Evolutionary conservation across 2,329 filamentous ascomycete genomes (phyloP).

Genomic region (Pochonia chlamydosporia): DNA sequence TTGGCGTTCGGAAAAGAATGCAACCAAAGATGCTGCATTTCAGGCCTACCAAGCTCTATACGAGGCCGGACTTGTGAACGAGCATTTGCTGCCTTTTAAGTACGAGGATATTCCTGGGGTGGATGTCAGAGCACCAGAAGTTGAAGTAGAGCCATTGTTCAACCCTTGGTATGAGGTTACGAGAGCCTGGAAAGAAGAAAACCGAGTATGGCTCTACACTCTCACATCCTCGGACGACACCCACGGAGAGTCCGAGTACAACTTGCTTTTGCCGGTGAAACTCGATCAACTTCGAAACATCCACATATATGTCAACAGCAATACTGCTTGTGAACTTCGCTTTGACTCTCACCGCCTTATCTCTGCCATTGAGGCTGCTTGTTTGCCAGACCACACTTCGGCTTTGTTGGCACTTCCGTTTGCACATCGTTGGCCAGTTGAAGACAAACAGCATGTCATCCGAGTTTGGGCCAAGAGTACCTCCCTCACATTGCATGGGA

Average conservation of each 20-base stretch:
- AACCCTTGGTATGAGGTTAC: conserved; percentile 44
- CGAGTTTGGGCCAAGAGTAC: conserved; percentile 27
- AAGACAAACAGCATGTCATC: conserved; percentile 36
- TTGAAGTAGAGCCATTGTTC: conserved; percentile 30
- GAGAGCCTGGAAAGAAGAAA: conserved; percentile 30
- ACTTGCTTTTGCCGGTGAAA: conserved; percentile 36
- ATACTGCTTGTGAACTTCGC: conserved; percentile 26
- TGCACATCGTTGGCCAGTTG: conserved; percentile 37
- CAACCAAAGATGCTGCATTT: conserved; percentile 77
- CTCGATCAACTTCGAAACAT: conserved; percentile 33
- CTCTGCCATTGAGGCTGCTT: conserved; percentile 12
- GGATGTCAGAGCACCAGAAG: conserved; percentile 28
- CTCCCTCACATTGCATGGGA: conserved; percentile 21
- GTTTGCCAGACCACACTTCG: conserved; percentile 35
- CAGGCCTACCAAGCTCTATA: conserved; percentile 70
- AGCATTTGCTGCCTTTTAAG: conserved; percentile 65
- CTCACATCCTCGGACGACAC: conserved; percentile 29
- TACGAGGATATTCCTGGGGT: conserved; percentile 34
- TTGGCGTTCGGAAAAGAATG: conserved; percentile 70
- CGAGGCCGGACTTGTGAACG: conserved; percentile 64
- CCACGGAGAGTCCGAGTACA: conserved; percentile 25
- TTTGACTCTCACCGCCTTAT: conserved; percentile 15
- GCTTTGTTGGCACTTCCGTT: conserved; percentile 42
- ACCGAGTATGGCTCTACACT: conserved; percentile 19
- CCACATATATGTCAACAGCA: conserved; percentile 32